Conservation (phyloP, 1,139 yeast genomes). For the Pneumocystis murina region DNA sequence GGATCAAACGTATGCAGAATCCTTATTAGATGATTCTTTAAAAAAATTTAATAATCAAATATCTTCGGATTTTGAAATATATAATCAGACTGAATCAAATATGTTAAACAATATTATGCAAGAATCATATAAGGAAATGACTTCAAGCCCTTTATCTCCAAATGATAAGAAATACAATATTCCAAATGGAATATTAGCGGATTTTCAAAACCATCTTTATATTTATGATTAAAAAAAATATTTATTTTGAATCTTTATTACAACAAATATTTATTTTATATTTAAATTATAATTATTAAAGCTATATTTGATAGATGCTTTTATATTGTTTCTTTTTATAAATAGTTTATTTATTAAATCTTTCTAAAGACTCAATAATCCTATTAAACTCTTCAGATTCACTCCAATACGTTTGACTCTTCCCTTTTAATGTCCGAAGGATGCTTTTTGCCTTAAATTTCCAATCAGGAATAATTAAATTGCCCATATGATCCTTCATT, state of each 20-base stretch:
- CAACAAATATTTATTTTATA: background rate
- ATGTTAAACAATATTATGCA: background rate
- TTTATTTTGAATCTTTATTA: background rate
- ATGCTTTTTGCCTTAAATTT: conserved; percentile 53
- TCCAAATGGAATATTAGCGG: background rate
- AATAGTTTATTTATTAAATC: conserved; percentile 18
- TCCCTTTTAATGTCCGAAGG: background rate
- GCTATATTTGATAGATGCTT: background rate
- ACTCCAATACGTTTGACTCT: background rate
- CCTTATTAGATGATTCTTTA: background rate
- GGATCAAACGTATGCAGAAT: background rate
- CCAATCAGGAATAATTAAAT: conserved; percentile 84
- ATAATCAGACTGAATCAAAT: background rate
- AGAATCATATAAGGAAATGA: background rate
- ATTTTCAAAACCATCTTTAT: conserved; percentile 1
- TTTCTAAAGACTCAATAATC: conserved; percentile 40
- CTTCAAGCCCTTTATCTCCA: background rate
- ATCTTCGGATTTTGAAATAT: background rate
- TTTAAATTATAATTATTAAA: background rate
- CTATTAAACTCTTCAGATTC: conserved; percentile 18
- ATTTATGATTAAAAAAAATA: background rate
- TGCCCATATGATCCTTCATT: conserved; percentile 68
- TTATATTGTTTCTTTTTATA: background rate
- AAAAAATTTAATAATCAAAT: background rate
- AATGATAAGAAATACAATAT: conserved; percentile 14